Conservation (phyloP, 257 asterid species). For the Leptodermis oblonga region DNA sequence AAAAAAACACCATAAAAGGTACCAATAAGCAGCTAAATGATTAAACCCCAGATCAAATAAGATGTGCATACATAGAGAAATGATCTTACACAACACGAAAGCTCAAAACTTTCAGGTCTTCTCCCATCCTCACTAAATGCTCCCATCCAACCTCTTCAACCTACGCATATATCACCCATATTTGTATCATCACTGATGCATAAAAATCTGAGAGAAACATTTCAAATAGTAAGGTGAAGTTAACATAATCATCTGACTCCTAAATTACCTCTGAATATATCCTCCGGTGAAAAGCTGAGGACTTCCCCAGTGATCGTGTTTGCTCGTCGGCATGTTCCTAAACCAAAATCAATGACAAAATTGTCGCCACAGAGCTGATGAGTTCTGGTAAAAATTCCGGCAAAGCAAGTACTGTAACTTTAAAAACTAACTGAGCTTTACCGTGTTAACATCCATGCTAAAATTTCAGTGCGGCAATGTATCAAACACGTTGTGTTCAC, state of each 20-base stretch:
- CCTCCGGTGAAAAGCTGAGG: conserved; percentile 59
- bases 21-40: not conserved
- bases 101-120: conserved; percentile 53
- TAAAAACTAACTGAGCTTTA: not conserved
- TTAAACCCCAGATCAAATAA: conserved; percentile 4
- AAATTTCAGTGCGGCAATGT: not conserved
- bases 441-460: conserved; percentile 13
- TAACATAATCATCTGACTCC: not conserved
- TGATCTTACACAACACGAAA: conserved; percentile 52
- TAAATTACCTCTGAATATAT: conserved; percentile 58
- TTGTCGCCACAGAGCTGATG: not conserved
- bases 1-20: conserved; percentile 8
- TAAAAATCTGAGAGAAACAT: not conserved
- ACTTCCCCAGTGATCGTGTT: conserved; percentile 30
- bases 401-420: not conserved
- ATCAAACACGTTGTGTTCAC: conserved; percentile 19
- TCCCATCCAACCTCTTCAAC: conserved; percentile 90
- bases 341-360: not conserved
- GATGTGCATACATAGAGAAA: conserved; percentile 1
- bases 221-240: not conserved
- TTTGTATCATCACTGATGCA: too few relatives aligned
- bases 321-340: conserved; percentile 35
- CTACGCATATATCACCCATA: conserved; percentile 31
- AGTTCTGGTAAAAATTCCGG: not conserved
- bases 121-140: conserved; percentile 54